Percentiles rank a stretch among this genome's conserved stretches.
These are phyloP conservation scores for Ustilago nuda DNA, from an alignment of 1,284 basidiomycete species.

Conservation along the genomic window DNA sequence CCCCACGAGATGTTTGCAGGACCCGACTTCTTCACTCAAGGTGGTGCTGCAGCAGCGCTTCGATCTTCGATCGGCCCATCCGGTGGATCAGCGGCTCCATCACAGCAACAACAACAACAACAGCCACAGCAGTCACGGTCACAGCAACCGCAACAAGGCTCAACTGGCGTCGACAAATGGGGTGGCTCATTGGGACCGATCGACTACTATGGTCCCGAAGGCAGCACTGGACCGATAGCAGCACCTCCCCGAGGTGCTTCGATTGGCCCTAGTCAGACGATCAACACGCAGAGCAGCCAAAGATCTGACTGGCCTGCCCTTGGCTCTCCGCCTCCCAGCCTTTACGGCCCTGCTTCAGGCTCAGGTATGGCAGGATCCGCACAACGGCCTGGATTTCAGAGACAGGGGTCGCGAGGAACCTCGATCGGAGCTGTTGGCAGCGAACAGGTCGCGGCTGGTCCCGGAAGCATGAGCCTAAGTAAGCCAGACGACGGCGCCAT, in stretches of 20 bases:
- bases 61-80: conserved; percentile 19
- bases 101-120: conserved; percentile 10
- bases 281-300: conserved; percentile 15
- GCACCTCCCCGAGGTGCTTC: conserved; percentile 19
- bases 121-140: conserved; percentile 8
- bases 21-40: conserved; percentile 37
- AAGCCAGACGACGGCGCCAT: conserved; percentile 45
- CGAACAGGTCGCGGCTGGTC: conserved; percentile 11
- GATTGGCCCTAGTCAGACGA: conserved; percentile 10
- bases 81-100: conserved; percentile 1
- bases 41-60: conserved; percentile 21
- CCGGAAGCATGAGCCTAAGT: neutral
- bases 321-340: conserved; percentile 53
- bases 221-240: conserved; percentile 20
- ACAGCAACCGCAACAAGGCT: conserved; percentile 16
- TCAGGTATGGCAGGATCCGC: conserved; percentile 1
- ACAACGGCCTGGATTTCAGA: conserved; percentile 34
- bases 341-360: conserved; percentile 14
- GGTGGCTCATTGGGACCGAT: conserved; percentile 56
- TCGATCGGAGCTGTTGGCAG: conserved; percentile 3
- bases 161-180: conserved; percentile 49
- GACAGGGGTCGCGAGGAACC: conserved; percentile 44
- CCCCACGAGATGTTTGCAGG: conserved; percentile 51
- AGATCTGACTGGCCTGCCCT: conserved; percentile 55
- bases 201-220: conserved; percentile 57